Evolutionary conservation across 495 filamentous ascomycete species (phyloP), one percentile per base, ranked within the genome.

Genomic region (Corynascus novoguineensis): DNA sequence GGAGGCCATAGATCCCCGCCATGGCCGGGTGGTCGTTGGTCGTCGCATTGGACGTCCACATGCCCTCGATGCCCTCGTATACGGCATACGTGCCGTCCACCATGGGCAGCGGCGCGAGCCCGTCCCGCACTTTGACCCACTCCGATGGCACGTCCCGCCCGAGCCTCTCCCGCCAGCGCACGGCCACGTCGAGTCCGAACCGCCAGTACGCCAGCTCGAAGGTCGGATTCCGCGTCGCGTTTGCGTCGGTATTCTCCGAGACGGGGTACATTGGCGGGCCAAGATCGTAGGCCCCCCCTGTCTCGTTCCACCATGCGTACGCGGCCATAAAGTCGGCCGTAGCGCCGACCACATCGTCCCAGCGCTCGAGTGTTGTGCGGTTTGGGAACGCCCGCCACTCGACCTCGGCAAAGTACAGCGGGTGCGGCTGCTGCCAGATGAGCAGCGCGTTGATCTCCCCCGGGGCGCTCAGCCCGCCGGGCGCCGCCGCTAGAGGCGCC

Each of bases 371-470:
- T 9, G 73, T 79, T 25, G 9, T 61, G 53, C 10, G 54, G 3
- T 17, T 17, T 1, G 73, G 69, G 50, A 70, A 74, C 31, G 70
- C 68, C 10, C 75, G 62, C 60, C 77, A 81, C 56, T 79, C 75
- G 25, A 69, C 65, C 57, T 82, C 79, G 11, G 79, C 79, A 55
- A 81, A 80, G 53, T 74, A 77, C 68, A 81, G 74, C 8, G 75
- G 68, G 57, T 81, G 78, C 34, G 77, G 77, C 58, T 81, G 79
- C 56, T 81, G 79, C 79, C 79, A 81, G 51, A 81, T 79, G 21
- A 81, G 62, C 24, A 81, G 62, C 15, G 68, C 70, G 62, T 82
- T 81, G 60, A 82, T 82, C 57, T 81, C 77, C 15, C 79, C 81
- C 8, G 81, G 81, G 11, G 80, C 78, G 38, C 71, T 75, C 79